Evolutionary conservation across 2,329 filamentous ascomycete genomes (phyloP), one percentile per base, ranked within the genome.

Genomic region (Stylonectria norvegica): DNA sequence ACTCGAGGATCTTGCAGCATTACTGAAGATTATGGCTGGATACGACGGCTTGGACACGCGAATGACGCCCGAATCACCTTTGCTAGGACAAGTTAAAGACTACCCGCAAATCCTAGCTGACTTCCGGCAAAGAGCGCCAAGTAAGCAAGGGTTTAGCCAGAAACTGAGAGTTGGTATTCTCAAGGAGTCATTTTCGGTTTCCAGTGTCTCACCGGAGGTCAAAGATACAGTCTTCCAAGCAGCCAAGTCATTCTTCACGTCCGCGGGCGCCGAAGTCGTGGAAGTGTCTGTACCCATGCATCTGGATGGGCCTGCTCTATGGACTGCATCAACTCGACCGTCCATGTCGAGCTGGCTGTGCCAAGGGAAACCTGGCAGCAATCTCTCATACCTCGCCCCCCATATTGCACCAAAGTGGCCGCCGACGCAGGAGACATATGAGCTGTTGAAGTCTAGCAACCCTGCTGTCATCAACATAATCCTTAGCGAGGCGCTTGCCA

Each of bases 261-360:
- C 62, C 8, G 60, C 67, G 6, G 72, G 72, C 2, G 72, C 71
- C 2, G 52, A 57, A 6, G 68, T 76, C 4, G 45, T 62, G 4
- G 66, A 73, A 6, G 49, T 76, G 1, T 72, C 67, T 0, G 58
- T 77, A 3, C 72, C 73, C 0, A 61, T 74, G 48, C 75, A 78
- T 47, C 50, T 61, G 4, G 53, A 69, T 5, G 74, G 70, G 0
- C 66, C 72, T 0, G 56, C 67, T 57, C 42, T 48, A 10, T 48
- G 45, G 45, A 48, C 45, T 36, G 42, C 64, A 12, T 56, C 64
- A 1, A 65, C 63, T 2, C 44, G 66, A 7, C 56, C 57, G 4
- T 58, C 62, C 4, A 63, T 66, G 56, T 57, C 60, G 5, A 40
- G 50, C 5, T 57, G 52, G 36, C 54, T 59, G 1, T 60, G 58